These are phyloP conservation scores for Dictyostelium firmibasis DNA, from an alignment of 78 protist species.

Conservation along the genomic window DNA sequence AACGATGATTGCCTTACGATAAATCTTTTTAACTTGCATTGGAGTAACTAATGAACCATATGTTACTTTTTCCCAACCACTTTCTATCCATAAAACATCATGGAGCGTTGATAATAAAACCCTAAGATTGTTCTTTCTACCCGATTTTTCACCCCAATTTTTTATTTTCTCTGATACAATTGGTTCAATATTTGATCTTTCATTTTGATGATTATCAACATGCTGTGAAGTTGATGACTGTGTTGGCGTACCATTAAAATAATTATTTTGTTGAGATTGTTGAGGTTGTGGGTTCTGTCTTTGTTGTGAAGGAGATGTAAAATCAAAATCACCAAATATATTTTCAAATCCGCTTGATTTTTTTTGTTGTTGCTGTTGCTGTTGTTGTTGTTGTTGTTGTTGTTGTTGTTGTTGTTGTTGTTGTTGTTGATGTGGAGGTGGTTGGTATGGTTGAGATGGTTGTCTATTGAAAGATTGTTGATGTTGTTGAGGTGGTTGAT, in stretches of 20 bases:
- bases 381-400: constrained; percentile 4
- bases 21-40: constrained; percentile 57
- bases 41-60: constrained; percentile 56
- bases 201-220: constrained; percentile 42
- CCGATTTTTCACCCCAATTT: constrained; percentile 42
- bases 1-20: constrained; percentile 72
- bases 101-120: constrained; percentile 77
- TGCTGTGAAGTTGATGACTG: constrained; percentile 20
- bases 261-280: background rate
- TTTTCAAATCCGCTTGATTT: constrained; percentile 56
- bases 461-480: constrained; percentile 1
- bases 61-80: constrained; percentile 77
- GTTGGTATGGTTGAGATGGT: constrained; percentile 5
- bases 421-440: constrained; percentile 2
- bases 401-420: background rate
- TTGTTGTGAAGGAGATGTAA: constrained; percentile 37
- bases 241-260: background rate
- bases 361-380: background rate
- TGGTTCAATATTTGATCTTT: constrained; percentile 42
- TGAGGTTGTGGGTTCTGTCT: background rate
- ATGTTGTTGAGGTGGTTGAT: background rate
- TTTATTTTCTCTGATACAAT: constrained; percentile 28
- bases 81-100: constrained; percentile 80
- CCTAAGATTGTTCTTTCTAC: constrained; percentile 52
- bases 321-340: constrained; percentile 80